Evolutionary conservation across 768 basidiomycete species (phyloP), one percentile per base, ranked within the genome.

Genomic region (Zangia roseola): DNA sequence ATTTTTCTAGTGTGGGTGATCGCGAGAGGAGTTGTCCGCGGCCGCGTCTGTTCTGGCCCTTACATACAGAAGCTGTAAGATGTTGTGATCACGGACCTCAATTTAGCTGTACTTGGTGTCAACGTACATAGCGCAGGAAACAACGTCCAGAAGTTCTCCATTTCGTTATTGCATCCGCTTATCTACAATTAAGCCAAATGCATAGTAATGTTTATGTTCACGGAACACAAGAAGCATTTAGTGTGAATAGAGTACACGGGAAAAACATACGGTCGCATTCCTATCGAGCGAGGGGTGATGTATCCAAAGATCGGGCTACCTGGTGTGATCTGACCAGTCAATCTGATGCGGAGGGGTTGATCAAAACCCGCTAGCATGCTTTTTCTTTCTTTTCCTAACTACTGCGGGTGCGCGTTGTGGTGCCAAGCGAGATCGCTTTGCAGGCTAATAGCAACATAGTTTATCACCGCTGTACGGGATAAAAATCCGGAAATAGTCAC

Each of bases 401-500:
- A 34, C 21, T 37, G 38, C 16, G 49, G 26, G 21, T 50, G 40
- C 21, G 43, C 41, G 8, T 45, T 28, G 35, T 56, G 44, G 8
- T 40, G 42, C 40, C 47, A 52, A 39, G 49, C 31, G 30, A 23
- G 30, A 42, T 59, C 52, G 26, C 45, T 19, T 52, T 34, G 55
- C 21, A 50, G 24, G 45, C 60, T 62, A 37, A 50, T 42, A 36
- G 43, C 43, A 54, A 54, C 10, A 50, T 52, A 25, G 47, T 60
- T 60, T 50, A 55, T 65, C 54, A 62, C 53, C 50, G 57, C 26
- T 55, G 52, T 24, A 57, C 20, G 31, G 38, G 36, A 47, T 51
- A 23, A 43, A 36, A 51, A 49, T 34, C 50, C 45, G 49, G 52
- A 51, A 67, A 62, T 65, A 67, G 65, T 68, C 68, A 69, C 63